Base-by-base conservation (phyloP, 371 early-diverging fungal species). In the Apophysomyces variabilis region DNA sequence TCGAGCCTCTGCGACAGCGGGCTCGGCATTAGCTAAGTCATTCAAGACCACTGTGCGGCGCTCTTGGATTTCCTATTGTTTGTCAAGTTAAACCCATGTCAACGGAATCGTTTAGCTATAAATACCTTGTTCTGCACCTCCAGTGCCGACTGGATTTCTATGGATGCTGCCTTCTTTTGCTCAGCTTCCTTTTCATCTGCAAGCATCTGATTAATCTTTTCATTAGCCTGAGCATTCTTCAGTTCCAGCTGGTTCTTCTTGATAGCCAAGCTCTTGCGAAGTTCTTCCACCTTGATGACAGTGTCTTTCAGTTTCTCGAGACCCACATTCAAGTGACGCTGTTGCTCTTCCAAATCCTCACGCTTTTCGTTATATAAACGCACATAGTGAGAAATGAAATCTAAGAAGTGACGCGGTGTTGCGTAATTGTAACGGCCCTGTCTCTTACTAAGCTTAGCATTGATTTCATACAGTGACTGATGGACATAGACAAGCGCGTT, bases 341-440 rank as follows among this genome's bases (percentile, higher is more conserved):
- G 99, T 74, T 96, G 97, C 66, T 99, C 98, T 80, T 99, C 98
- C 32, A 99, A 83, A 70, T 95, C 94, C 66, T 93, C 95, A 32
- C 96, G 91, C 76, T 96, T 97, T 79, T 95, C 96, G 68, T 88
- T 89, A 82, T 90, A 97, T 66, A 98, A 76, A 45, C 90, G 87
- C 36, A 92, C 93, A 70, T 95, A 98, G 62, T 97, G 97, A 63
- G 90, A 90, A 66, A 99, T 94, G 73, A 97, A 97, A 79, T 99
- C 99, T 57, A 99, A 84, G 79, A 93, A 99, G 76, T 99, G 99
- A 39, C 99, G 91, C 32, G 99, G 99, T 2, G 99, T 99, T 18
- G 92, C 94, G 80, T 92, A 91, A 65, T 92, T 94, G 46, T 87
- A 77, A 26, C 87, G 86, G 8, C 96, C 96, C 67, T 89, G 91